These are phyloP conservation scores for Tympanopsis confertula DNA, from an alignment of 2,329 filamentous ascomycete genomes.

Conservation along the genomic window DNA sequence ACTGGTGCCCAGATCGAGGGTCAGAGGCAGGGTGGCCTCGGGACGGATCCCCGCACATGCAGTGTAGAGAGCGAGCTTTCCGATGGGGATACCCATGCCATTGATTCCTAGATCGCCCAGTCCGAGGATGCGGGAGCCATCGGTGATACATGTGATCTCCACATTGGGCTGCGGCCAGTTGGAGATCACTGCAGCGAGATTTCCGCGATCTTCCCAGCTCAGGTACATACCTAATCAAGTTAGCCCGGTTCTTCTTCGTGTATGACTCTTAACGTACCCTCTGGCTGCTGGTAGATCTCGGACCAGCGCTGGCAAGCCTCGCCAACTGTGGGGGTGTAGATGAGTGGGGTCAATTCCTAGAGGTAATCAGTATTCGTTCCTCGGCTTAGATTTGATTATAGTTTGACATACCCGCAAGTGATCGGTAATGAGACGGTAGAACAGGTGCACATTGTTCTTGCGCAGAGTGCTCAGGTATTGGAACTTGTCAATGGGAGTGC, in stretches of 20 bases:
- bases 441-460: conserved; percentile 38
- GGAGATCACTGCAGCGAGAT: background rate
- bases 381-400: conserved; percentile 1
- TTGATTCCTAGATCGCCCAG: conserved; percentile 93
- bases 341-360: conserved; percentile 68
- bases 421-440: conserved; percentile 34
- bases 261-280: conserved; percentile 88
- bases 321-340: conserved; percentile 84
- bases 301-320: conserved; percentile 89
- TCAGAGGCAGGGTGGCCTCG: conserved; percentile 65
- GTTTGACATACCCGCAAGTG: conserved; percentile 22
- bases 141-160: conserved; percentile 92
- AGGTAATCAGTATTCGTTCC: conserved; percentile 54
- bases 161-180: conserved; percentile 88
- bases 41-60: conserved; percentile 91
- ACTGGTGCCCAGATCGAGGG: conserved; percentile 54
- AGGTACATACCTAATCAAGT: conserved; percentile 20
- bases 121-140: conserved; percentile 84
- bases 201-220: conserved; percentile 1
- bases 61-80: conserved; percentile 90
- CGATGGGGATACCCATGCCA: conserved; percentile 93
- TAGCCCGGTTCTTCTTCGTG: conserved; percentile 59
- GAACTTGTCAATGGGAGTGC: conserved; percentile 33
- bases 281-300: conserved; percentile 92
- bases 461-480: conserved; percentile 33